These are phyloP conservation scores for Bipolaris sorokiniana DNA, from an alignment of 2,329 filamentous ascomycete genomes.

Conservation along the genomic window DNA sequence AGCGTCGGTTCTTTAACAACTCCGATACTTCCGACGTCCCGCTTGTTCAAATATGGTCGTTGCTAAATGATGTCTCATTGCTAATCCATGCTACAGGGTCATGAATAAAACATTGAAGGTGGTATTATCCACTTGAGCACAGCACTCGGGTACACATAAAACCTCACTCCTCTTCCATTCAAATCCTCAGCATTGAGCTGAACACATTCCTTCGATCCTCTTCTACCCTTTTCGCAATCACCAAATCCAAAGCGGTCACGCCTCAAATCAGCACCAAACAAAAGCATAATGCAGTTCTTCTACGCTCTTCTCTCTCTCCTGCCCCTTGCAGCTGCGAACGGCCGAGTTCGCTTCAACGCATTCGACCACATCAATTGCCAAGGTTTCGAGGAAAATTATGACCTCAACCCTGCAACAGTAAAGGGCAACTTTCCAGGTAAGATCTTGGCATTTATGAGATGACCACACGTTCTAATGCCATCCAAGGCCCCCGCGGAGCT, in stretches of 20 bases:
- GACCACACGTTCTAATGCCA: neutral
- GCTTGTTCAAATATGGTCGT: neutral
- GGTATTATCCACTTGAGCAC: neutral
- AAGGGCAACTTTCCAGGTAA: conserved; percentile 12
- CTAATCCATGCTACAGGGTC: neutral
- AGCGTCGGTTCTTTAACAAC: neutral
- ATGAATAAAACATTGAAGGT: neutral
- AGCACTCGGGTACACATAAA: neutral
- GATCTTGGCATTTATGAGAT: neutral
- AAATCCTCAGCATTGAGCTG: neutral
- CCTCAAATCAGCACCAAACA: neutral
- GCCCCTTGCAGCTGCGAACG: conserved; percentile 4
- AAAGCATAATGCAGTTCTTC: neutral
- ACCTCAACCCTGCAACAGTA: conserved; percentile 8
- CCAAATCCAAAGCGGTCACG: neutral
- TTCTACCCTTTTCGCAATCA: neutral
- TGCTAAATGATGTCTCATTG: neutral
- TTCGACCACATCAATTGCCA: conserved; percentile 8
- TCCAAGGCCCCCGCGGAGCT: conserved; percentile 8
- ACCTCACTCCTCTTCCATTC: neutral
- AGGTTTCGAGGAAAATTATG: conserved; percentile 10
- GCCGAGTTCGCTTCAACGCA: conserved; percentile 7
- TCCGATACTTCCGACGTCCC: neutral
- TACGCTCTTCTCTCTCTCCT: conserved; percentile 3
- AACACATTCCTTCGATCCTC: neutral